Evolutionary conservation across 495 filamentous ascomycete species (phyloP).

Genomic region (Penicillium pancosmium): DNA sequence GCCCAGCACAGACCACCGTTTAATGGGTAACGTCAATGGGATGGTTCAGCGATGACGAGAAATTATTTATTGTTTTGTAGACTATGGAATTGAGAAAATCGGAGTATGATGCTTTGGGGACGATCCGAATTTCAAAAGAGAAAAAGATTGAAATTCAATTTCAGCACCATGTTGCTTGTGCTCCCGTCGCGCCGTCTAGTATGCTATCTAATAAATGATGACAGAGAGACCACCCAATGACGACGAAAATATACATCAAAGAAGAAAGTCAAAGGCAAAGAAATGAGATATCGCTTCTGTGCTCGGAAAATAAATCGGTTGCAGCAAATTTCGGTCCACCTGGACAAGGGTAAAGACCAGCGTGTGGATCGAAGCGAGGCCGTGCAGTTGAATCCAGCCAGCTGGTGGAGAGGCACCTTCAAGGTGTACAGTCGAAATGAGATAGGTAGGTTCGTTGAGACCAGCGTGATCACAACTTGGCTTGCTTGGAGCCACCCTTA

Average conservation of each 20-base stretch:
- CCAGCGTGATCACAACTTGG: conserved; percentile 28
- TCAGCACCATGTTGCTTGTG: conserved; percentile 7
- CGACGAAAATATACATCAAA: conserved; percentile 13
- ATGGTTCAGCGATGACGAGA: not conserved
- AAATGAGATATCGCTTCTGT: not conserved
- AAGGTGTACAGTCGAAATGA: not conserved
- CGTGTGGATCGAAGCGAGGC: not conserved
- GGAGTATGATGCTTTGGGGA: not conserved
- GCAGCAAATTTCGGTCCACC: conserved; percentile 1
- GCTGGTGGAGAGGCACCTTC: conserved; percentile 9
- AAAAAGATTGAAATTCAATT: not conserved
- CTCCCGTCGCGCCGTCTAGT: conserved; percentile 11
- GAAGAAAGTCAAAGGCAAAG: conserved; percentile 4
- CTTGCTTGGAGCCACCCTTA: conserved; percentile 21
- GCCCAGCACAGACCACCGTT: conserved; percentile 27
- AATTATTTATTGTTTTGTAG: not conserved
- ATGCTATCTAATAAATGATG: conserved; percentile 21
- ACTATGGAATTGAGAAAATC: not conserved
- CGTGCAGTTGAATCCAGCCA: conserved; percentile 12
- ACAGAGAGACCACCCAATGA: conserved; percentile 10
- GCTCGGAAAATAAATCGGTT: not conserved
- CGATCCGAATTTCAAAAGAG: not conserved
- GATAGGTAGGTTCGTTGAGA: conserved; percentile 62
- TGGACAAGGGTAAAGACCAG: not conserved
- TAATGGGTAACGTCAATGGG: conserved; percentile 13